Percentiles rank a stretch among this genome's conserved stretches.
Evolutionary conservation across 305 asterid species (phyloP).

Genomic region (Nicotiana rustica): DNA sequence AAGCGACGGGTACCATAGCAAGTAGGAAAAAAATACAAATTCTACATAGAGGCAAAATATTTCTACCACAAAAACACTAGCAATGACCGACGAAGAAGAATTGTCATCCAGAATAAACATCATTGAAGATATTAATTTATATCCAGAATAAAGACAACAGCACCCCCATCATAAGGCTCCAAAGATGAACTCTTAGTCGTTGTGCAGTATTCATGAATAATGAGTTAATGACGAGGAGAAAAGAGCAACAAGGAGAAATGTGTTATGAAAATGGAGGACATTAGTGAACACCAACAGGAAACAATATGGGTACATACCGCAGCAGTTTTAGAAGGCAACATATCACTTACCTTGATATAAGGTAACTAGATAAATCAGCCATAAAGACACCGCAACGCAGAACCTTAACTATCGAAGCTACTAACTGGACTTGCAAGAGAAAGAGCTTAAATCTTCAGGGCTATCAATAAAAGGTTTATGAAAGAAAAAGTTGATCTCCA

Average conservation of each 20-base stretch:
- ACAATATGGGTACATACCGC: not conserved
- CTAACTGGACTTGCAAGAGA: not conserved
- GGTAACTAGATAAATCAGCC: not conserved
- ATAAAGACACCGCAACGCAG: too few species aligned
- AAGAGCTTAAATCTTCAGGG: not conserved
- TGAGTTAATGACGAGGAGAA: not conserved
- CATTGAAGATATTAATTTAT: not conserved
- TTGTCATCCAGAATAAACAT: slow-evolving; percentile 8
- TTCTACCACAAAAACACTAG: not conserved
- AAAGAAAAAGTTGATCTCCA: not conserved
- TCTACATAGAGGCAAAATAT: not conserved
- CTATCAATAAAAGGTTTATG: not conserved
- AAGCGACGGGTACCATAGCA: not conserved
- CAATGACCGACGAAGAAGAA: not conserved
- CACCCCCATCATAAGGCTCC: not conserved
- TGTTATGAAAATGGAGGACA: not conserved
- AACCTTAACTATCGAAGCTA: not conserved
- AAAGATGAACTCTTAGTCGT: slow-evolving; percentile 3
- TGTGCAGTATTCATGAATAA: not conserved
- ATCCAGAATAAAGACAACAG: slow-evolving; percentile 7
- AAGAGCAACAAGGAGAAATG: not conserved
- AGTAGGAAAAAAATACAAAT: not conserved
- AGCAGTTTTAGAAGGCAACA: not conserved
- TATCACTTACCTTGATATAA: not conserved
- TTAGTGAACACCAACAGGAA: not conserved